Percentiles rank a stretch among this genome's conserved stretches.
These are phyloP conservation scores for Venturia pyrina DNA, from an alignment of 2,329 filamentous ascomycete species.

Conservation along the genomic window DNA sequence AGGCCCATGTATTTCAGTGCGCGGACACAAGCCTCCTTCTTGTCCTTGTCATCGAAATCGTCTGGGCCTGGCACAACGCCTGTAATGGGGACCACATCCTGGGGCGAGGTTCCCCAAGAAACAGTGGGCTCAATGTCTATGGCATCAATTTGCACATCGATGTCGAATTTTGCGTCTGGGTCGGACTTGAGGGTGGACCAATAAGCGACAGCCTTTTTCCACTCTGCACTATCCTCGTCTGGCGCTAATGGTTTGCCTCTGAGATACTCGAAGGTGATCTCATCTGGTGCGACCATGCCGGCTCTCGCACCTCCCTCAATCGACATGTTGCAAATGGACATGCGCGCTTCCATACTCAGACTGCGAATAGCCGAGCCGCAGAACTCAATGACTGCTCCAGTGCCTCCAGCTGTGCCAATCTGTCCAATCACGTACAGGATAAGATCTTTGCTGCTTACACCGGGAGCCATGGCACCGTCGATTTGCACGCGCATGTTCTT, in stretches of 20 bases:
- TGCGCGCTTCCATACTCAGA: constrained; percentile 91
- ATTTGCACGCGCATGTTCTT: constrained; percentile 99
- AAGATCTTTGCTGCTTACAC: constrained; percentile 93
- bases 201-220: constrained; percentile 79
- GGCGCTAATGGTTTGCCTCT: constrained; percentile 85
- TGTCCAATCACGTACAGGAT: constrained; percentile 85
- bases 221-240: constrained; percentile 71
- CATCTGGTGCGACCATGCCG: constrained; percentile 93
- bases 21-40: constrained; percentile 68
- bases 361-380: constrained; percentile 85
- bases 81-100: constrained; percentile 92
- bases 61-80: constrained; percentile 84
- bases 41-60: constrained; percentile 68
- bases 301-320: constrained; percentile 93
- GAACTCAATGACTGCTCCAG: constrained; percentile 91
- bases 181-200: constrained; percentile 84
- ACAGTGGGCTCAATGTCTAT: constrained; percentile 91
- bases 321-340: constrained; percentile 99
- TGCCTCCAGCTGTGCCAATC: constrained; percentile 93
- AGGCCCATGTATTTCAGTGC: constrained; percentile 97
- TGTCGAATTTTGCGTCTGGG: constrained; percentile 78
- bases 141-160: constrained; percentile 77
- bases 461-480: constrained; percentile 78
- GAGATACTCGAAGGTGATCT: constrained; percentile 90
- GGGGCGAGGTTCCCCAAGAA: constrained; percentile 93